phyloP scores from a whole-genome alignment of 257 asterid species.

The Solanum tarijense region DNA sequence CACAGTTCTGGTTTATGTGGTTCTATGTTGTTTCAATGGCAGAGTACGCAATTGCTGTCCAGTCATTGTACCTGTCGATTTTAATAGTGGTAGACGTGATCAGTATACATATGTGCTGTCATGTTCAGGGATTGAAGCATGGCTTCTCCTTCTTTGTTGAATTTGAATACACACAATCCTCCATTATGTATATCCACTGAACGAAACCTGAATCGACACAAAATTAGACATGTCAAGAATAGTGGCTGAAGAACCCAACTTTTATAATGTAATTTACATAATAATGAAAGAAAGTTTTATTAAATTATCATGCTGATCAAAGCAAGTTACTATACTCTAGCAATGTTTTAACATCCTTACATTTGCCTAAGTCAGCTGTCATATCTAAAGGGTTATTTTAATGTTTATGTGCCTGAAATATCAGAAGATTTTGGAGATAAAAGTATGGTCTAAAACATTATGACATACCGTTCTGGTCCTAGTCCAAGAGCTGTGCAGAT shows the following conservation, averaged over 20 bases:
- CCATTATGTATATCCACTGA: conserved; percentile 63
- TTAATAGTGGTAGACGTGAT: conserved; percentile 50
- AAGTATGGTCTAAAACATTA: background rate
- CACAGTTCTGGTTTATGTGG: background rate
- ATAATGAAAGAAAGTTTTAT: background rate
- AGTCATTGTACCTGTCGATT: background rate
- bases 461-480: conserved; percentile 51
- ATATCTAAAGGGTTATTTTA: background rate
- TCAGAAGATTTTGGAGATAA: background rate
- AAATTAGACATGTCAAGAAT: background rate
- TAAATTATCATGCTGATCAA: background rate
- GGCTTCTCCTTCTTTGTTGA: conserved; percentile 54
- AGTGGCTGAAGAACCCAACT: background rate
- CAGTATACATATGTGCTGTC: conserved; percentile 83
- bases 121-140: conserved; percentile 60
- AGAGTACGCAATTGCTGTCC: background rate
- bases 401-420: background rate
- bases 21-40: background rate
- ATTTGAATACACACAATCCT: conserved; percentile 54
- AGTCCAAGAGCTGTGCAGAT: conserved; percentile 84
- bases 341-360: background rate
- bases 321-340: background rate
- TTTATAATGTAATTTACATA: background rate
- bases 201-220: conserved; percentile 36
- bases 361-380: background rate